phyloP scores from a whole-genome alignment of 306 rosid genomes.

The Quercus rubra region DNA sequence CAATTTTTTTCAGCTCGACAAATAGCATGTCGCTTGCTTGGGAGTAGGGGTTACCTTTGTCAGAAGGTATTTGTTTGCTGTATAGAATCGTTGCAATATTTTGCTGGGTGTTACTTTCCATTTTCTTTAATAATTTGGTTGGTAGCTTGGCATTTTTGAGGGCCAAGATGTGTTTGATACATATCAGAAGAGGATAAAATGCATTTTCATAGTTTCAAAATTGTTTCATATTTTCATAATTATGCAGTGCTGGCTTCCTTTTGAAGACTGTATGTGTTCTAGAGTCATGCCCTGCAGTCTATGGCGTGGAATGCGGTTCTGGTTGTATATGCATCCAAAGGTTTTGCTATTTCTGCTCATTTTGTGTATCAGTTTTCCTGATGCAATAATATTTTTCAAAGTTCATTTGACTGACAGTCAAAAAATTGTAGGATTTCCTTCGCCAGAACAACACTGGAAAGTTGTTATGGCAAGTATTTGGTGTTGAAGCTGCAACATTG shows the following conservation, averaged over 20 bases:
- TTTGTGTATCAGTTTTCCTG: not conserved
- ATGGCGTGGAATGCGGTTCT: constrained; percentile 65
- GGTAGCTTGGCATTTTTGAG: not conserved
- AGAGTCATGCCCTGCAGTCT: constrained; percentile 46
- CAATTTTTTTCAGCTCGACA: constrained; percentile 87
- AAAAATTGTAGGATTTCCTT: constrained; percentile 68
- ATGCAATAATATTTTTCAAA: not conserved
- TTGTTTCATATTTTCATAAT: not conserved
- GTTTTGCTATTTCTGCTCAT: constrained; percentile 31
- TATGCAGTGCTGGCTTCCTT: constrained; percentile 87
- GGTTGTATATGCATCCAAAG: constrained; percentile 99
- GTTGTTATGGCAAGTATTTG: constrained; percentile 84
- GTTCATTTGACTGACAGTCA: not conserved
- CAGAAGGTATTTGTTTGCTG: constrained; percentile 58
- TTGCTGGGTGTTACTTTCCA: not conserved
- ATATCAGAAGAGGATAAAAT: not conserved
- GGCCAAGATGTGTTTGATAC: not conserved
- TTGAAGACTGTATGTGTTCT: constrained; percentile 88
- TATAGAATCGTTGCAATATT: not conserved
- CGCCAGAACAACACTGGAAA: constrained; percentile 95
- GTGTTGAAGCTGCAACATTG: constrained; percentile 71
- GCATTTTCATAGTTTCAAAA: not conserved
- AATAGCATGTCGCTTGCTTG: constrained; percentile 90
- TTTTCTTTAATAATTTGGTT: not conserved
- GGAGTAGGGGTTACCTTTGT: constrained; percentile 91